Evolutionary conservation across 768 basidiomycete species (phyloP).

Genomic region (Naematelia aurantialba): DNA sequence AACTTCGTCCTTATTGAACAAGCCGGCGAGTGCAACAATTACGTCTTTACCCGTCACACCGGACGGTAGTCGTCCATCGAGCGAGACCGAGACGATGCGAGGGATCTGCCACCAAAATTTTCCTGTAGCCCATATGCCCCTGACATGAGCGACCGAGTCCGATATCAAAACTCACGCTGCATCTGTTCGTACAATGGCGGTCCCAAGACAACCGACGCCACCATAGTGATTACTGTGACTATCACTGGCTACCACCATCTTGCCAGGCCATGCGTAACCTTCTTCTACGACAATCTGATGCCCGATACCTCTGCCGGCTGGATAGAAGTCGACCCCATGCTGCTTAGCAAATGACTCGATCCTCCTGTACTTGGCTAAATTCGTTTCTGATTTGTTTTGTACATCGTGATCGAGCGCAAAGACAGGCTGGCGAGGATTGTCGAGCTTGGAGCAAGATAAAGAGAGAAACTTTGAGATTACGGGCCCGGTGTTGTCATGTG

Average conservation of each 20-base stretch:
- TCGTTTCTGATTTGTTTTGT: conserved; percentile 87
- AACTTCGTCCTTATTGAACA: conserved; percentile 94
- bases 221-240: conserved; percentile 99
- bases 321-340: conserved; percentile 89
- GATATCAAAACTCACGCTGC: conserved; percentile 28
- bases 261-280: conserved; percentile 94
- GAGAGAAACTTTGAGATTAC: conserved; percentile 97
- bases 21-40: conserved; percentile 91
- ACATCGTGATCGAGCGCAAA: conserved; percentile 99
- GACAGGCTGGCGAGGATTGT: conserved; percentile 77
- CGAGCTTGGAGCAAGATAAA: conserved; percentile 80
- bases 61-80: conserved; percentile 71
- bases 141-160: conserved; percentile 4
- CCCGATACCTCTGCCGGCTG: conserved; percentile 94
- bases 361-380: conserved; percentile 82
- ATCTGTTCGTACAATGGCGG: conserved; percentile 82
- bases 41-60: conserved; percentile 98
- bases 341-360: conserved; percentile 86
- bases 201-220: conserved; percentile 93
- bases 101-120: conserved; percentile 99
- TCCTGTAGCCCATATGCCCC: conserved; percentile 91
- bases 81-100: conserved; percentile 89
- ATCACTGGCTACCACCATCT: conserved; percentile 91
- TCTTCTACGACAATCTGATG: conserved; percentile 98
- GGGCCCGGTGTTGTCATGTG: conserved; percentile 87